These are phyloP conservation scores for Paspalum vaginatum DNA, from an alignment of 176 grass and related monocot species.

Conservation along the genomic window DNA sequence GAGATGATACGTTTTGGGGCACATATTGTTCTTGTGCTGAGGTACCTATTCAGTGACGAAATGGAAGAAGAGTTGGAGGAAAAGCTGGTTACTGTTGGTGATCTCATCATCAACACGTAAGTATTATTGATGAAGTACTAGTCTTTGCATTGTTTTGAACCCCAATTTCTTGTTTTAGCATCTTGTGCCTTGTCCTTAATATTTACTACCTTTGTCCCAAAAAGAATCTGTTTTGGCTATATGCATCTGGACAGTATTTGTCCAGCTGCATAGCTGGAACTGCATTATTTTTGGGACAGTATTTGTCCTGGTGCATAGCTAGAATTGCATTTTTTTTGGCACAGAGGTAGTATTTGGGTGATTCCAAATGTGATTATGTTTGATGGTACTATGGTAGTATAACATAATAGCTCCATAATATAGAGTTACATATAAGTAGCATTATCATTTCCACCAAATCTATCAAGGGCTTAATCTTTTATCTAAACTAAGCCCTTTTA, in stretches of 20 bases:
- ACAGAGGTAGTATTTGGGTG: no score
- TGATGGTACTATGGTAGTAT: no score
- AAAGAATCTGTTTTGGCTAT: no score
- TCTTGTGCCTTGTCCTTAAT: not conserved
- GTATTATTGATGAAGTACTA: conserved; percentile 35
- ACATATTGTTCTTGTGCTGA: conserved; percentile 90
- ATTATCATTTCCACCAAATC: not conserved
- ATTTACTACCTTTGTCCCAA: not conserved
- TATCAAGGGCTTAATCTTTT: not conserved
- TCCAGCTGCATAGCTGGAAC: no score
- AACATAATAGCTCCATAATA: no score
- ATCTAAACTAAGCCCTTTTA: not conserved
- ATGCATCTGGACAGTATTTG: no score
- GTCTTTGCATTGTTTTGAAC: not conserved
- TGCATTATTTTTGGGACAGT: no score
- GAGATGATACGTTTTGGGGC: conserved; percentile 89
- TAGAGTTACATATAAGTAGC: not conserved
- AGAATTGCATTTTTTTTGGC: no score
- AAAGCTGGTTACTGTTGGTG: conserved; percentile 81
- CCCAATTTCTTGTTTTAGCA: not conserved
- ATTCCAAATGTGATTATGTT: no score
- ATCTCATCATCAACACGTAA: conserved; percentile 87
- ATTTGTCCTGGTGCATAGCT: no score
- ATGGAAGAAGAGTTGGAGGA: conserved; percentile 78
- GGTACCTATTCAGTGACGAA: conserved; percentile 78